These are phyloP conservation scores for Ascocoryne sarcoides DNA, from an alignment of 2,329 filamentous ascomycete species.

Conservation along the genomic window DNA sequence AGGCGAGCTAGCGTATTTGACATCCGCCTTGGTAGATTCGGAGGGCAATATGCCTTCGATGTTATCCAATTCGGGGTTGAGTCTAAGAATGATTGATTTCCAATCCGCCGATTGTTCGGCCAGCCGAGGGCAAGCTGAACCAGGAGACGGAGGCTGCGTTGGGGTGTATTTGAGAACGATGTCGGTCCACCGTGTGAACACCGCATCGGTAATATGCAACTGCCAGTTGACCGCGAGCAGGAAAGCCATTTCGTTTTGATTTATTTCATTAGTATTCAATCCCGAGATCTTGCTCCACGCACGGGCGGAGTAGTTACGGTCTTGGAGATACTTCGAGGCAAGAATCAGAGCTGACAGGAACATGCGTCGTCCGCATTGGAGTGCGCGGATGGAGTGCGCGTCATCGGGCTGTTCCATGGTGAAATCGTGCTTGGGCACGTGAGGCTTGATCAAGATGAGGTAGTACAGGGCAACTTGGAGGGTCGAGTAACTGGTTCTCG, in stretches of 20 bases:
- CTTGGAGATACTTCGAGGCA: slow-evolving; percentile 95
- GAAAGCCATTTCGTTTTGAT: slow-evolving; percentile 92
- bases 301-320: slow-evolving; percentile 92
- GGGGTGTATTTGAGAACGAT: slow-evolving; percentile 74
- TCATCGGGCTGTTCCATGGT: slow-evolving; percentile 78
- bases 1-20: slow-evolving; percentile 14
- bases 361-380: slow-evolving; percentile 96
- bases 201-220: slow-evolving; percentile 80
- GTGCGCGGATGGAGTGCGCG: slow-evolving; percentile 61
- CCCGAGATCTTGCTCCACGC: slow-evolving; percentile 99
- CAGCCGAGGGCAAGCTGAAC: slow-evolving; percentile 24
- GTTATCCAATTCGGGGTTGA: slow-evolving; percentile 51
- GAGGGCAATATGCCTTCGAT: slow-evolving; percentile 41
- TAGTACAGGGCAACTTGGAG: slow-evolving; percentile 96
- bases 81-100: slow-evolving; percentile 47
- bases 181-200: slow-evolving; percentile 90
- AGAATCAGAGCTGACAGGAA: slow-evolving; percentile 91
- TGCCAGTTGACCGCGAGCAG: slow-evolving; percentile 87
- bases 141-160: slow-evolving; percentile 47
- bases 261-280: slow-evolving; percentile 87
- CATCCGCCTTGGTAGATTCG: slow-evolving; percentile 15
- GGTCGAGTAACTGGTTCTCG: slow-evolving; percentile 94
- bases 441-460: slow-evolving; percentile 83
- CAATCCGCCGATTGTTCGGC: slow-evolving; percentile 36
- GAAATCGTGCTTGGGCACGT: slow-evolving; percentile 75